Conservation (phyloP, 768 basidiomycete species). For the Lactarius hatsudake region DNA sequence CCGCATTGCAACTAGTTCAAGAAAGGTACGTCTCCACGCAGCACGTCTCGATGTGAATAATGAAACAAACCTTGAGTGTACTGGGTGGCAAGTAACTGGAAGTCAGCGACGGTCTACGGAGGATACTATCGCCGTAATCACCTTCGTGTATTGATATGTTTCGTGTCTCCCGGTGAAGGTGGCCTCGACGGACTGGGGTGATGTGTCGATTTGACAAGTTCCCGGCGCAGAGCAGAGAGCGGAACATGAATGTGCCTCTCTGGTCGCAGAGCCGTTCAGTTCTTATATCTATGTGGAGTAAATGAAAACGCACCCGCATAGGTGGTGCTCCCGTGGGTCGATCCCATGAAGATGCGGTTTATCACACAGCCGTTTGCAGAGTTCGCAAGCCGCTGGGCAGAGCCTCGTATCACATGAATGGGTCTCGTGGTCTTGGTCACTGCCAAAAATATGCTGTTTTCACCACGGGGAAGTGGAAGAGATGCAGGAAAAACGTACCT, state of each 20-base stretch:
- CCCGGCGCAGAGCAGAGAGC: slow-evolving; percentile 36
- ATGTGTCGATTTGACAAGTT: slow-evolving; percentile 57
- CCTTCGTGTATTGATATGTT: slow-evolving; percentile 64
- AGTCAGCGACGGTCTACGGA: background rate
- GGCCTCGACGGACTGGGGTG: slow-evolving; percentile 57
- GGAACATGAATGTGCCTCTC: background rate
- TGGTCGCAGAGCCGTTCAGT: background rate
- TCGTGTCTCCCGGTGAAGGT: slow-evolving; percentile 54
- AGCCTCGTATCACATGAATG: slow-evolving; percentile 51
- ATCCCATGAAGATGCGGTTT: too few relatives aligned
- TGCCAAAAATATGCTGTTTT: too few relatives aligned
- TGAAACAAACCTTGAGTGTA: slow-evolving; percentile 50
- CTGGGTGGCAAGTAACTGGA: slow-evolving; percentile 31
- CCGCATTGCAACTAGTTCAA: slow-evolving; percentile 42
- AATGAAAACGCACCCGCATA: slow-evolving; percentile 39
- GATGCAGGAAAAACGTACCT: background rate
- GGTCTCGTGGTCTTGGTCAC: slow-evolving; percentile 42
- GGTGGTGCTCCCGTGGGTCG: too few relatives aligned
- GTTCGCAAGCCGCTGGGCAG: slow-evolving; percentile 52
- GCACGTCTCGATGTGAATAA: background rate
- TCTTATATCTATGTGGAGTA: background rate
- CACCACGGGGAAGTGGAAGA: background rate
- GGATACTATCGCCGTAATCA: slow-evolving; percentile 26
- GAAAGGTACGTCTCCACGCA: slow-evolving; percentile 31
- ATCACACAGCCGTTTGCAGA: slow-evolving; percentile 54